These are phyloP conservation scores for Cutaneotrichosporon sp. DNA, from an alignment of 1,284 basidiomycete species.

Conservation along the genomic window DNA sequence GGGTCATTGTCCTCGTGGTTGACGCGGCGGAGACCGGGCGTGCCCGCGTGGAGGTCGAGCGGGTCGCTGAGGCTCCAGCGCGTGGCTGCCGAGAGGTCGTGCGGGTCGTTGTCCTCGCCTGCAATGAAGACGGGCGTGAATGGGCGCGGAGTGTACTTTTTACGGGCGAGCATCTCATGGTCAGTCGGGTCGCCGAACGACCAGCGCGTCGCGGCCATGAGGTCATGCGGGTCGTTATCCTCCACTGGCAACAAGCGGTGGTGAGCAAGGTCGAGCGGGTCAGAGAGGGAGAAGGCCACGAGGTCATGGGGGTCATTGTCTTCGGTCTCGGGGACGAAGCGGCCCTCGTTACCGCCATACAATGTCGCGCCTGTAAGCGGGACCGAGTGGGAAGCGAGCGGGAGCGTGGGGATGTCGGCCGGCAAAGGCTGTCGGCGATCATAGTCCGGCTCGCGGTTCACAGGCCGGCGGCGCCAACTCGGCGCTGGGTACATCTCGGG, in stretches of 20 bases:
- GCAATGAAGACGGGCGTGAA: conserved; percentile 9
- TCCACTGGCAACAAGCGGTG: neutral
- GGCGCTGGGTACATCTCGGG: conserved; percentile 9
- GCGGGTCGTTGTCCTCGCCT: conserved; percentile 9
- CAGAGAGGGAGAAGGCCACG: neutral
- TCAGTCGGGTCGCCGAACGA: conserved; percentile 5
- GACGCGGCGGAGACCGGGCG: neutral
- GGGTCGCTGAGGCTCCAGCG: conserved; percentile 10
- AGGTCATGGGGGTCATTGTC: conserved; percentile 14
- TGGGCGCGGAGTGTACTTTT: conserved; percentile 1
- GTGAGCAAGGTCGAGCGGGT: neutral
- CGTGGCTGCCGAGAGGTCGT: conserved; percentile 6
- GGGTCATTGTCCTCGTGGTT: conserved; percentile 3
- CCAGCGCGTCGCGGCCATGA: conserved; percentile 8
- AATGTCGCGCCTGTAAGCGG: conserved; percentile 1
- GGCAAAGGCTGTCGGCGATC: conserved; percentile 1
- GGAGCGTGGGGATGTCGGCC: neutral
- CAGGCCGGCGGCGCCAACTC: conserved; percentile 1
- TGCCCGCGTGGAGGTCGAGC: neutral
- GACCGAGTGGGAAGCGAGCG: neutral
- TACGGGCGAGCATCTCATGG: neutral
- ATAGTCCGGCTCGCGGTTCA: conserved; percentile 8
- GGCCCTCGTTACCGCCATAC: conserved; percentile 1
- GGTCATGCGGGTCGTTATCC: conserved; percentile 12
- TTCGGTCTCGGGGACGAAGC: neutral